phyloP scores from a whole-genome alignment of 257 asterid genomes.

The Solanum chiquidenum region DNA sequence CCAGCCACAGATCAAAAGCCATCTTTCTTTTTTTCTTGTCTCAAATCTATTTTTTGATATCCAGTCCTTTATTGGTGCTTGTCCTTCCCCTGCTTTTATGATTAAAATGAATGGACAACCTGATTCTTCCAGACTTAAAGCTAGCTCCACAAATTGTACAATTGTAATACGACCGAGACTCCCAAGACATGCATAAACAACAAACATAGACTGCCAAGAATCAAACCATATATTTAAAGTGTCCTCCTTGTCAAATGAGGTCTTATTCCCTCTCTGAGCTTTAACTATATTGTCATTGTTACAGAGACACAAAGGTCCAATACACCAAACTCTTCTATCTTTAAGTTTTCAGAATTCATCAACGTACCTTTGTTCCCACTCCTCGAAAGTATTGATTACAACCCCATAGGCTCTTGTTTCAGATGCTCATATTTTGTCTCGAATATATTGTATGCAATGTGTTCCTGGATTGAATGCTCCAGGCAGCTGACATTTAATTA shows the following conservation, averaged over 20 bases:
- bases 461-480: neutral
- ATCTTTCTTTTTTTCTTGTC: neutral
- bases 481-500: neutral
- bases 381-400: conserved; percentile 3
- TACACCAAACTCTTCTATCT: conserved; percentile 1
- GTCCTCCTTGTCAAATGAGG: neutral
- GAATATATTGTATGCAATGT: neutral
- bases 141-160: neutral
- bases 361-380: neutral
- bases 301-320: neutral
- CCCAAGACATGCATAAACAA: neutral
- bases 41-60: neutral
- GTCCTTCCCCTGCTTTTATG: neutral
- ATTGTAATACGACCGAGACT: neutral
- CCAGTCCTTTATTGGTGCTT: neutral
- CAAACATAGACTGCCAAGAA: neutral
- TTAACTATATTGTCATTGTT: neutral
- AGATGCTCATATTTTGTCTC: neutral
- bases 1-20: neutral
- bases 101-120: neutral
- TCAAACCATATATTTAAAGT: neutral
- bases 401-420: conserved; percentile 1
- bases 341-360: neutral
- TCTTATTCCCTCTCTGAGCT: neutral
- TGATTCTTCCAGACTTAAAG: neutral